Evolutionary conservation across 345 rosid species (phyloP).

Genomic region (Pistacia atlantica): DNA sequence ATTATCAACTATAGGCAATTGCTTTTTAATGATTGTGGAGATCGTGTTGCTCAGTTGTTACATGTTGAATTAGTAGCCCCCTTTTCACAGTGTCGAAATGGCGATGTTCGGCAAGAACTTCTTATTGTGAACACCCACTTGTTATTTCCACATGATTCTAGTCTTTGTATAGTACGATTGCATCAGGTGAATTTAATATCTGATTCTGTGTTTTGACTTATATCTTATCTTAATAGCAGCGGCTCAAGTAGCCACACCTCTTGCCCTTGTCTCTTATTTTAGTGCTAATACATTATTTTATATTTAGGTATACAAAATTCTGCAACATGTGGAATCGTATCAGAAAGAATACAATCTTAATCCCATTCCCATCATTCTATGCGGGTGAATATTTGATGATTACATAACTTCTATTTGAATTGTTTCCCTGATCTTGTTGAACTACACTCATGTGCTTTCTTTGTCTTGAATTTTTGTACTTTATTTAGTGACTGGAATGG

Average conservation of each 20-base stretch:
- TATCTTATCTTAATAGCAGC: background rate
- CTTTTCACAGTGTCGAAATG: slow-evolving; percentile 33
- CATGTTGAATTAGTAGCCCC: slow-evolving; percentile 63
- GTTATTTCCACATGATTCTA: slow-evolving; percentile 89
- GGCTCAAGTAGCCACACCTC: background rate
- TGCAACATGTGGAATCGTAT: slow-evolving; percentile 77
- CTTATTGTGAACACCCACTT: slow-evolving; percentile 94
- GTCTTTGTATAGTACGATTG: slow-evolving; percentile 68
- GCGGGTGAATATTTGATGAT: slow-evolving; percentile 57
- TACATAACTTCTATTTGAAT: background rate
- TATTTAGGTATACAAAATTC: slow-evolving; percentile 76
- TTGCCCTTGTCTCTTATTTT: background rate
- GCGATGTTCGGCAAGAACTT: slow-evolving; percentile 48
- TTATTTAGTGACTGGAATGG: slow-evolving; percentile 92
- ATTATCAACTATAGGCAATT: slow-evolving; percentile 70
- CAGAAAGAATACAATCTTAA: slow-evolving; percentile 75
- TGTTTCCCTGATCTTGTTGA: background rate
- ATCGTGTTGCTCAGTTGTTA: slow-evolving; percentile 73
- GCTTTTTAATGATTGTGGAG: slow-evolving; percentile 76
- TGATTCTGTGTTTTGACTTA: background rate
- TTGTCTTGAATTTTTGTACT: background rate
- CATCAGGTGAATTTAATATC: slow-evolving; percentile 50
- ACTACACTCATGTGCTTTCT: slow-evolving; percentile 14
- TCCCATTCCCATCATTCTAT: slow-evolving; percentile 74
- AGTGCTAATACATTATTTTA: background rate